phyloP scores from a whole-genome alignment of 331 rosid species.

The Quercus lobata region DNA sequence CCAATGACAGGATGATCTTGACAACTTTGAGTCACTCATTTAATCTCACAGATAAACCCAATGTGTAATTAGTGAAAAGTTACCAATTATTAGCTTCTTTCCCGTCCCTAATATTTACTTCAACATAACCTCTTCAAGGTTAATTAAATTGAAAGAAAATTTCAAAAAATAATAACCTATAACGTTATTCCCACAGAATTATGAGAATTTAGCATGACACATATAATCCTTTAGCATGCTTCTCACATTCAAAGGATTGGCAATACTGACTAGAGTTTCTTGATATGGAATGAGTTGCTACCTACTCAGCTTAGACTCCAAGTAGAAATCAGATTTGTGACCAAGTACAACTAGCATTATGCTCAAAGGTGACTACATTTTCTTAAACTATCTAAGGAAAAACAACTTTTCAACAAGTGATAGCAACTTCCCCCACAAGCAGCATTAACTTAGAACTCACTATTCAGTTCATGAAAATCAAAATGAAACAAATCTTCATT shows the following conservation, averaged over 20 bases:
- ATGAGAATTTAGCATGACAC: neutral
- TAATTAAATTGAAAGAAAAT: neutral
- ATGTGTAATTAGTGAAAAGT: neutral
- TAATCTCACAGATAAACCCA: neutral
- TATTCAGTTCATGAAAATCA: neutral
- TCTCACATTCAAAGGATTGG: neutral
- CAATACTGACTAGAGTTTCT: neutral
- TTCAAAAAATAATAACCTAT: neutral
- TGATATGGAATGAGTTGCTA: neutral
- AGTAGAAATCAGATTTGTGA: neutral
- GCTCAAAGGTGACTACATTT: neutral
- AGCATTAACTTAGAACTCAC: neutral
- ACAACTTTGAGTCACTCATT: neutral
- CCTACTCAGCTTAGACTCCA: neutral
- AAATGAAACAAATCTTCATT: neutral
- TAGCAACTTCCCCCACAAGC: neutral
- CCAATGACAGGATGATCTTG: neutral
- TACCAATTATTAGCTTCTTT: neutral
- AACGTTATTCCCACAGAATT: neutral
- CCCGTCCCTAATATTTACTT: neutral
- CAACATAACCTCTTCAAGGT: neutral
- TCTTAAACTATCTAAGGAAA: neutral
- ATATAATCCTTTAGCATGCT: neutral
- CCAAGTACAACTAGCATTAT: neutral
- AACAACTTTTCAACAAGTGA: neutral